Evolutionary conservation across 495 filamentous ascomycete species (phyloP).

Genomic region (Penicillium maclennaniae): DNA sequence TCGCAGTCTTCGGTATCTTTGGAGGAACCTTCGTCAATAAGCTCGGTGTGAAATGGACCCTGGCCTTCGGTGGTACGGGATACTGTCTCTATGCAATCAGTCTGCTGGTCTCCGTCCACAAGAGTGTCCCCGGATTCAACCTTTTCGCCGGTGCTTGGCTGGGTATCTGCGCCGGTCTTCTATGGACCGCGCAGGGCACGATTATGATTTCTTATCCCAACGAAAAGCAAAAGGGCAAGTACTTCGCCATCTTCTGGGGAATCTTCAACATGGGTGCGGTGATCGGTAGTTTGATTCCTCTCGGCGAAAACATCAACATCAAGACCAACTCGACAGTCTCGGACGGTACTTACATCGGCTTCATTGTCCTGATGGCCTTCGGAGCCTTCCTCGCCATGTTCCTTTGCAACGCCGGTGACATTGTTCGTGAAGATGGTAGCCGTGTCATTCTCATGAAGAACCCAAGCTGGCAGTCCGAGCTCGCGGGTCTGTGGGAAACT

Average conservation of each 20-base stretch:
- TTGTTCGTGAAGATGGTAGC: conserved; percentile 70
- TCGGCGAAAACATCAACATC: conserved; percentile 37
- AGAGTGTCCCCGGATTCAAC: conserved; percentile 63
- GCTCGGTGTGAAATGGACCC: conserved; percentile 33
- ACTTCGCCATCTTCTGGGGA: conserved; percentile 46
- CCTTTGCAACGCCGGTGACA: conserved; percentile 53
- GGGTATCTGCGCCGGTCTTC: conserved; percentile 40
- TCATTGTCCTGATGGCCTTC: conserved; percentile 40
- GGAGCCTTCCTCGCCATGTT: conserved; percentile 55
- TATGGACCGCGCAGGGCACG: conserved; percentile 47
- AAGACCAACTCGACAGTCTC: conserved; percentile 28
- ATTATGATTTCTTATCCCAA: conserved; percentile 49
- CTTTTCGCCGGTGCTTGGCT: conserved; percentile 53
- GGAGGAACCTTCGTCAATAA: conserved; percentile 43
- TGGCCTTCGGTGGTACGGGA: conserved; percentile 39
- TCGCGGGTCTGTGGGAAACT: conserved; percentile 34
- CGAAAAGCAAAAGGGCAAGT: conserved; percentile 40
- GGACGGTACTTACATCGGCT: conserved; percentile 45
- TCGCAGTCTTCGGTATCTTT: conserved; percentile 47
- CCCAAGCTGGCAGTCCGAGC: conserved; percentile 54
- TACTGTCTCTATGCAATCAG: conserved; percentile 40
- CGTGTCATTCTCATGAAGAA: conserved; percentile 77
- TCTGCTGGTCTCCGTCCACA: conserved; percentile 60
- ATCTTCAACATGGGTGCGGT: conserved; percentile 48
- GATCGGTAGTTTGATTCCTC: conserved; percentile 40